These are phyloP conservation scores for Penicillium desertorum DNA, from an alignment of 495 filamentous ascomycete species.

Conservation along the genomic window DNA sequence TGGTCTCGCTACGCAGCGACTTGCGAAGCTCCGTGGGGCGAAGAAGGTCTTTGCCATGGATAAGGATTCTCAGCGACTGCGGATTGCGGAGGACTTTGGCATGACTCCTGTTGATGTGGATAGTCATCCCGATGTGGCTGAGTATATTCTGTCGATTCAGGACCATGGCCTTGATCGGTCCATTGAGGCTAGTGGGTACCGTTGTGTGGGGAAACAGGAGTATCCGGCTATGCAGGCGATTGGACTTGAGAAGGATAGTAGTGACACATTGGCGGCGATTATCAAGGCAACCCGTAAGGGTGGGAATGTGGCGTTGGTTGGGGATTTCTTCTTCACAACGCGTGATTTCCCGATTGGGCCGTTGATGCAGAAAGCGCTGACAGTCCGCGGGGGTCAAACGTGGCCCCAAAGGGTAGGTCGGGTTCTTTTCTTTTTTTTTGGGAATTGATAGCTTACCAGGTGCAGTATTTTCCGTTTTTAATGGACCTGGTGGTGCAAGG, in stretches of 20 bases:
- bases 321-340: constrained; percentile 34
- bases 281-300: constrained; percentile 35
- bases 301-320: constrained; percentile 34
- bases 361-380: constrained; percentile 33
- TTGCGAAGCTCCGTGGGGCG: constrained; percentile 30
- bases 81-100: constrained; percentile 28
- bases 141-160: constrained; percentile 32
- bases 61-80: constrained; percentile 28
- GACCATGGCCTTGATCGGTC: constrained; percentile 34
- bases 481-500: constrained; percentile 28
- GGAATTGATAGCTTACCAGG: neutral
- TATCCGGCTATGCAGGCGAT: constrained; percentile 26
- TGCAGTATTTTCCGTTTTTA: constrained; percentile 31
- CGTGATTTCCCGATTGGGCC: constrained; percentile 32
- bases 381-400: constrained; percentile 28
- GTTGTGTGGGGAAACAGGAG: constrained; percentile 22
- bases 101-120: constrained; percentile 29
- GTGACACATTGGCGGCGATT: constrained; percentile 31
- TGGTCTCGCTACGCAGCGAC: constrained; percentile 26
- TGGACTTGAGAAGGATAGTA: constrained; percentile 28
- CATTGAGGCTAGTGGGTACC: constrained; percentile 38
- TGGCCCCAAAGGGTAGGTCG: constrained; percentile 26
- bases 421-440: neutral
- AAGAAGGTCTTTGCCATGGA: constrained; percentile 36
- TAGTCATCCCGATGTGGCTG: constrained; percentile 27